Base-by-base conservation (phyloP, 2,329 filamentous ascomycete species). In the Hymenoscyphus fructigenus region DNA sequence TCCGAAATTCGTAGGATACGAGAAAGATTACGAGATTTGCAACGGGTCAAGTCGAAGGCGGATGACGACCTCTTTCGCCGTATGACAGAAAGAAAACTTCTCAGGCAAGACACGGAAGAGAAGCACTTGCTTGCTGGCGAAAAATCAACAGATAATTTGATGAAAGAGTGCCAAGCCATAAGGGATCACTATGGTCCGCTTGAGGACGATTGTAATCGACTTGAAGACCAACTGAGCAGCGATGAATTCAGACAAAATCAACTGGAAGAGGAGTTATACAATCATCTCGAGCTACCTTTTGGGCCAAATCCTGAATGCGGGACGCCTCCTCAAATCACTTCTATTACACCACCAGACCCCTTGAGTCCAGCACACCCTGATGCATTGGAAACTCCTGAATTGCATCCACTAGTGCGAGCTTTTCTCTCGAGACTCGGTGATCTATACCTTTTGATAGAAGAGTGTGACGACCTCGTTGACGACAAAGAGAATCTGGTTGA, bases 131-230 rank as follows among this genome's bases (percentile, higher is more conserved):
- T 9, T 23, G 2, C 32, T 59, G 32, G 26, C 47, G 23, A 67
- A 15, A 63, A 58, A 38, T 47, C 57, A 32, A 44, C 61, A 23
- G 26, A 15, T 9, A 41, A 61, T 7, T 47, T 68, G 20, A 44
- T 61, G 32, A 14, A 69, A 29, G 53, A 60, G 7, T 71, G 57
- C 5, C 61, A 69, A 36, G n/a, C 23, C 28, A 57, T 60, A 14
- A 63, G 70, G n/a, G 62, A 71, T 53, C 59, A 68, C 15, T 71
- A 70, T 36, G 70, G 71, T 1, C 67, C 66, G 5, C 20, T 73
- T 2, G 68, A 69, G 56, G 66, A 72, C 38, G 68, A 72, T 26
- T 68, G 68, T 10, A 70, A 63, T 12, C 15, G 50, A 1, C 59
- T 72, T 17, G 71, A 73, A 63, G 61, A 68, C 50, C 20, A 60